A percentile compares a stretch with the other conserved stretches of the same genome.
Evolutionary conservation across 768 basidiomycete species (phyloP).

Genomic region (Daedaleopsis sinensis): DNA sequence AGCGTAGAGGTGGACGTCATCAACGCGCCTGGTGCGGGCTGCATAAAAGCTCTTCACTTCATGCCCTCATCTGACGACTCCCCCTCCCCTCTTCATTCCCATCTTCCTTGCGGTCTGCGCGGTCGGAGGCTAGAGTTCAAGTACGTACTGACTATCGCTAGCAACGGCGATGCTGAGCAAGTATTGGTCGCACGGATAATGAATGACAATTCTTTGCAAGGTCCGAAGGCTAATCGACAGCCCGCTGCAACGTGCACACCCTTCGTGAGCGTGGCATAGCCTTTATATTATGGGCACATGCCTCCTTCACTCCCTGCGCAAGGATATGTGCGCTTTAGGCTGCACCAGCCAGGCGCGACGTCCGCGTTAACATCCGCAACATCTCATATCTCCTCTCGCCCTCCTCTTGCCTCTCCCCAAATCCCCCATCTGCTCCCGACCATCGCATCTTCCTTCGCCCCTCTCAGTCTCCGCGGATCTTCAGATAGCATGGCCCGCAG

Average conservation of each 20-base stretch:
- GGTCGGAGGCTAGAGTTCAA: background rate
- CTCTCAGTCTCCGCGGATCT: constrained; percentile 11
- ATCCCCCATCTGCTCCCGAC: constrained; percentile 9
- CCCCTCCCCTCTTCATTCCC: background rate
- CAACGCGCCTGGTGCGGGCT: no score
- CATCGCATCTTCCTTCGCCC: constrained; percentile 10
- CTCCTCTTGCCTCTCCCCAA: constrained; percentile 14
- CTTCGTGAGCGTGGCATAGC: constrained; percentile 1
- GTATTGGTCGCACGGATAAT: background rate
- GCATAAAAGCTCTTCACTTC: no score
- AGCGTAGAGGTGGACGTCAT: background rate
- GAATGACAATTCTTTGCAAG: background rate
- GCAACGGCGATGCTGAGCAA: background rate
- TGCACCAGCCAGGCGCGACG: constrained; percentile 13
- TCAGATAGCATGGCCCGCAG: constrained; percentile 23
- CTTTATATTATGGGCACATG: constrained; percentile 16
- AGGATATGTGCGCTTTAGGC: constrained; percentile 8
- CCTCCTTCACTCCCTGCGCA: constrained; percentile 3
- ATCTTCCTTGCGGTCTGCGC: background rate
- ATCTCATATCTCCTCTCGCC: constrained; percentile 18
- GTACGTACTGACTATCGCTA: background rate
- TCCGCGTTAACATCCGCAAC: constrained; percentile 12
- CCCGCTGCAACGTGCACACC: constrained; percentile 13
- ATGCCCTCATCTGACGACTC: background rate
- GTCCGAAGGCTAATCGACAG: constrained; percentile 7